These are phyloP conservation scores for Raffaelea albimanens DNA, from an alignment of 2,329 filamentous ascomycete genomes.

Conservation along the genomic window DNA sequence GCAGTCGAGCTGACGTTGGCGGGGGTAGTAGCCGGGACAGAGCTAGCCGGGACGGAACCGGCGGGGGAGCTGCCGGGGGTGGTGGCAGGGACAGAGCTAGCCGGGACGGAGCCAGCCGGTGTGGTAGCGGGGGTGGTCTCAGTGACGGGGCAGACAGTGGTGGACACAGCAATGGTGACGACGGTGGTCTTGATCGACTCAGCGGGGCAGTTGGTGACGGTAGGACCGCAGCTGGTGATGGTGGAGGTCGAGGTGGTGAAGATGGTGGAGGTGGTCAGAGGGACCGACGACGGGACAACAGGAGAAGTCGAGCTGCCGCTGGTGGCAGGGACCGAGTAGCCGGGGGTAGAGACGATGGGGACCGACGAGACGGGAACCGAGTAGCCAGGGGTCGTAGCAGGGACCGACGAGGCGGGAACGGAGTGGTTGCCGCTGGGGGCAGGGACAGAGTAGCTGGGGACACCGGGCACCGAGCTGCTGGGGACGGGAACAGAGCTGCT, in stretches of 20 bases:
- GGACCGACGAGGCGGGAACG: background rate
- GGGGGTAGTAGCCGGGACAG: conserved; percentile 9
- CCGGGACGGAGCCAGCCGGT: conserved; percentile 19
- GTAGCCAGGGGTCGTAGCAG: background rate
- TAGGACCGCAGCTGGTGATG: conserved; percentile 38
- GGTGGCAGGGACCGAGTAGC: background rate
- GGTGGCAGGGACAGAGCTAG: conserved; percentile 26
- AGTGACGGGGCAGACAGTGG: conserved; percentile 54
- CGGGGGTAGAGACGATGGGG: background rate
- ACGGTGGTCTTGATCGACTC: conserved; percentile 33
- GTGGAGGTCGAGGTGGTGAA: conserved; percentile 40
- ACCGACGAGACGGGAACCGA: background rate
- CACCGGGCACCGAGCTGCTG: conserved; percentile 13
- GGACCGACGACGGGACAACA: conserved; percentile 1
- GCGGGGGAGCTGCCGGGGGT: conserved; percentile 13
- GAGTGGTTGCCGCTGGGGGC: background rate
- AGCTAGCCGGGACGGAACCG: background rate
- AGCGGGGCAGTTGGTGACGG: conserved; percentile 41
- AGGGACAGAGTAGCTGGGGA: conserved; percentile 7
- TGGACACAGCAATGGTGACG: conserved; percentile 45
- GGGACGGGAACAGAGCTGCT: conserved; percentile 10
- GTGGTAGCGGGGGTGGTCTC: conserved; percentile 24
- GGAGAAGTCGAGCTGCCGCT: conserved; percentile 1
- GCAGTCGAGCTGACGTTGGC: conserved; percentile 2
- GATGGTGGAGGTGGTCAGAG: conserved; percentile 22